phyloP scores from a whole-genome alignment of 345 rosid genomes.

The Hirschfeldia incana region DNA sequence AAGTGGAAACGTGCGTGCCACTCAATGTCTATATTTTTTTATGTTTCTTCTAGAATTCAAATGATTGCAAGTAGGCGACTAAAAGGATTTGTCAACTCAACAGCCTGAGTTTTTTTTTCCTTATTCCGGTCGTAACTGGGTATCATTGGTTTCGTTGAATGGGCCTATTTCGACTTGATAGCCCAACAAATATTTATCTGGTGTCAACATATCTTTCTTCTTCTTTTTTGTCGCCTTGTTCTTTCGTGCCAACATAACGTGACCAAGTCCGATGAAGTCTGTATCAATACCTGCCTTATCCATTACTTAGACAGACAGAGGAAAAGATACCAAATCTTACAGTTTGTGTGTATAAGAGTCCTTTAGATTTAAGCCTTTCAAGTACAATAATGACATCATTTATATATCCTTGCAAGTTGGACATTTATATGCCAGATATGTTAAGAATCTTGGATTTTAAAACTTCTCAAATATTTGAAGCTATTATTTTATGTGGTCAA shows the following conservation, averaged over 20 bases:
- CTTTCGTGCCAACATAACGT: not conserved
- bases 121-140: conserved; percentile 13
- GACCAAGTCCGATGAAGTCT: not conserved
- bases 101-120: not conserved
- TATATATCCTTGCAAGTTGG: not conserved
- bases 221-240: not conserved
- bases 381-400: not conserved
- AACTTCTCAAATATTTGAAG: not conserved
- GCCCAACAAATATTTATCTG: conserved; percentile 2
- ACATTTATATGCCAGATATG: not conserved
- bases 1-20: conserved; percentile 37
- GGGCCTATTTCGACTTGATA: conserved; percentile 24
- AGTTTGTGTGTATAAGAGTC: not conserved
- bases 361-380: not conserved
- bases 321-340: not conserved
- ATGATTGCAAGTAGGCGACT: not conserved
- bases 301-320: not conserved
- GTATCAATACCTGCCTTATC: not conserved
- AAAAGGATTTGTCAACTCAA: conserved; percentile 10
- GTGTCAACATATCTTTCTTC: not conserved
- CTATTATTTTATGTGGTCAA: not conserved
- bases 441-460: not conserved
- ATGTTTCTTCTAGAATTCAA: conserved; percentile 1
- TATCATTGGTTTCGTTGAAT: not conserved
- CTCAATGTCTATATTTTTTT: conserved; percentile 2